These are phyloP conservation scores for Aspergillus tanneri DNA, from an alignment of 2,329 filamentous ascomycete species.

Conservation along the genomic window DNA sequence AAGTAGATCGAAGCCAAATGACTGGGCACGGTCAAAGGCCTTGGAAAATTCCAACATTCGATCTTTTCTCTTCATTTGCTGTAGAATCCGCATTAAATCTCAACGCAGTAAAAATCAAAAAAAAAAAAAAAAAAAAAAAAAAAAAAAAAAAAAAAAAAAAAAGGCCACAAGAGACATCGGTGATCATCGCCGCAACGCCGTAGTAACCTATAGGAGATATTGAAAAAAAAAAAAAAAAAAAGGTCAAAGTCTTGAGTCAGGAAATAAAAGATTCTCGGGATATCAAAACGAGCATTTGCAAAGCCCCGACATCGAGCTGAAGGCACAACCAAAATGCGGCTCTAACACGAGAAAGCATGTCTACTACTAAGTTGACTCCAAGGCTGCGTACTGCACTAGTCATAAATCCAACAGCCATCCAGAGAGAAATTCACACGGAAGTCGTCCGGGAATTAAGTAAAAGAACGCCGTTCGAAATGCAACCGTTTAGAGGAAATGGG, in stretches of 20 bases:
- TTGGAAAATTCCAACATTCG: conserved; percentile 13
- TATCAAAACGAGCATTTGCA: neutral
- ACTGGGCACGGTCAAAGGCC: conserved; percentile 8
- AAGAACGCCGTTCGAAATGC: conserved; percentile 33
- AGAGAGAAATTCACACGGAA: conserved; percentile 17
- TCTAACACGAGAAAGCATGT: conserved; percentile 23
- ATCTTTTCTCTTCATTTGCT: conserved; percentile 13
- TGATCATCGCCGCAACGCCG: conserved; percentile 9
- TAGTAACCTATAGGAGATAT: neutral
- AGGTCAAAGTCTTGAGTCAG: conserved; percentile 1
- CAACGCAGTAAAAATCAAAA: conserved; percentile 15
- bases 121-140: conserved; percentile 20
- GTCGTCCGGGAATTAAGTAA: conserved; percentile 13
- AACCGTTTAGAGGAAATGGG: conserved; percentile 88
- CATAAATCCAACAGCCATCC: conserved; percentile 24
- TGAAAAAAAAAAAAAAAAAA: neutral
- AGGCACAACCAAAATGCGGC: conserved; percentile 21
- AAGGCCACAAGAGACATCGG: conserved; percentile 8
- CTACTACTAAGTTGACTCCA: conserved; percentile 25
- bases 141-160: conserved; percentile 14
- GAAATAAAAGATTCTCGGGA: neutral
- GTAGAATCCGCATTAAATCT: conserved; percentile 16
- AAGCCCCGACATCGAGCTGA: conserved; percentile 6
- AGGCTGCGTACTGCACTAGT: conserved; percentile 22
- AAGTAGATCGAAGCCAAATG: conserved; percentile 24